Evolutionary conservation across 257 asterid species (phyloP), one percentile per base, ranked within the genome.

Genomic region (Nyctanthes arbortristis): DNA sequence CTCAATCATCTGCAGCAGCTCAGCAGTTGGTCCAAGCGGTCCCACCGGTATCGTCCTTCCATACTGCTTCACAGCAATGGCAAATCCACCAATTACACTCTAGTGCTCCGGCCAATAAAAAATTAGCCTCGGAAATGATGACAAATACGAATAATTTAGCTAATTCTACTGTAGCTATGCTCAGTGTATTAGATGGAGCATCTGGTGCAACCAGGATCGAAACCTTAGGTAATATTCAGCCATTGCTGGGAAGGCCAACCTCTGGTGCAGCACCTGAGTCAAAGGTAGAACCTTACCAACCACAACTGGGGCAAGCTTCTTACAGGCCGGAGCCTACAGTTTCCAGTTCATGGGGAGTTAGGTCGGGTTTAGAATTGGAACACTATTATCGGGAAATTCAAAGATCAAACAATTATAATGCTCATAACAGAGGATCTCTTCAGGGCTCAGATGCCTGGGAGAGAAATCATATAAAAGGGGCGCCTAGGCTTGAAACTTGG

Each of bases 401-500:
- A 62, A 81, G 45, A 59, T 63, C 37, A 33, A 80, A 80, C 43
- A 66, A 75, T 65, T 73, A 75, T 70, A 68, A 79, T 70, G 74
- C 76, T 65, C 72, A 71, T 61, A 32, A 52, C 1, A 76, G 75
- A 24, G 81, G 78, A 6, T 49, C 84, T 20, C 71, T 52, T 20
- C 77, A 59, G 61, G 75, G 67, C 36, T 59, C 80, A 5, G 67
- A 70, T 63, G 14, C 47, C 34, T 72, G 89, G 89, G 89, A 77
- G 61, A 78, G 88, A 75, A 80, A 70, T 64, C 78, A 58, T 7
- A 31, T 24, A 43, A 66, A 14, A 36, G 85, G 60, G 36, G 76
- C 85, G 76, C 73, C 82, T 0, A 87, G 54, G 35, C 83, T 32
- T n/a, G 94, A 87, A 67, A 70, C 93, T 2, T 78, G 91, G 93